Conservation (phyloP, 2,329 filamentous ascomycete genomes). For the Colletotrichum sp. region DNA sequence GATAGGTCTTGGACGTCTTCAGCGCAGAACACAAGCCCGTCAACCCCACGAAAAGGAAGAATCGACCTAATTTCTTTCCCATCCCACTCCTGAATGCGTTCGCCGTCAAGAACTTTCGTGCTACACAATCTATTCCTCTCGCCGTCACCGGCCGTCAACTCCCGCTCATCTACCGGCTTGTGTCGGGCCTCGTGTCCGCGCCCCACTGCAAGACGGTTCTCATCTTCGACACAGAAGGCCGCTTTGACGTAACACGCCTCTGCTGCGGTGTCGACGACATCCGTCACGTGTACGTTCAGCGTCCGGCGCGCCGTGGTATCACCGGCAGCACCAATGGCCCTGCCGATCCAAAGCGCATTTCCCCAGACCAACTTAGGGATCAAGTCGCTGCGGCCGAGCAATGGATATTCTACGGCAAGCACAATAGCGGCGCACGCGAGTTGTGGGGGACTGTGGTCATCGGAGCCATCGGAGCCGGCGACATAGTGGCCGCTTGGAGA, state of each 20-base stretch:
- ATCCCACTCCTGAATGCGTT: conserved; percentile 53
- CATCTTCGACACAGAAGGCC: conserved; percentile 59
- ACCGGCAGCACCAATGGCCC: conserved; percentile 20
- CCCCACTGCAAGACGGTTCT: conserved; percentile 55
- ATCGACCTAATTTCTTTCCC: conserved; percentile 35
- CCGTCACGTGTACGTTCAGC: conserved; percentile 56
- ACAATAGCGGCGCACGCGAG: conserved; percentile 48
- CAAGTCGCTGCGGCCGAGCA: conserved; percentile 45
- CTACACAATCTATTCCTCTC: conserved; percentile 52
- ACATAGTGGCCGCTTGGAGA: conserved; percentile 43
- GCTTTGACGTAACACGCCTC: conserved; percentile 59
- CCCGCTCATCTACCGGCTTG: conserved; percentile 60
- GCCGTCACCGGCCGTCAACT: conserved; percentile 57
- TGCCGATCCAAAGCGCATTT: conserved; percentile 5
- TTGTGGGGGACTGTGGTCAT: conserved; percentile 66
- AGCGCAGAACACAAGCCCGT: conserved; percentile 18
- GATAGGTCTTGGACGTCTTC: conserved; percentile 32
- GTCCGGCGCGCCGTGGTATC: conserved; percentile 35
- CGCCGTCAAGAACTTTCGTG: conserved; percentile 49
- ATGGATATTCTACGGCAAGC: conserved; percentile 56
- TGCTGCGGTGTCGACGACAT: conserved; percentile 42
- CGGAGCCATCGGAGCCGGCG: conserved; percentile 39
- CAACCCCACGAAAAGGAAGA: neutral
- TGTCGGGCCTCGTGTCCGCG: conserved; percentile 54
- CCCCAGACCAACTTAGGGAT: conserved; percentile 31